A percentile compares a stretch with the other conserved stretches of the same genome.
These are phyloP conservation scores for Acephala macrosclerotiorum DNA, from an alignment of 2,329 filamentous ascomycete species.

Conservation along the genomic window DNA sequence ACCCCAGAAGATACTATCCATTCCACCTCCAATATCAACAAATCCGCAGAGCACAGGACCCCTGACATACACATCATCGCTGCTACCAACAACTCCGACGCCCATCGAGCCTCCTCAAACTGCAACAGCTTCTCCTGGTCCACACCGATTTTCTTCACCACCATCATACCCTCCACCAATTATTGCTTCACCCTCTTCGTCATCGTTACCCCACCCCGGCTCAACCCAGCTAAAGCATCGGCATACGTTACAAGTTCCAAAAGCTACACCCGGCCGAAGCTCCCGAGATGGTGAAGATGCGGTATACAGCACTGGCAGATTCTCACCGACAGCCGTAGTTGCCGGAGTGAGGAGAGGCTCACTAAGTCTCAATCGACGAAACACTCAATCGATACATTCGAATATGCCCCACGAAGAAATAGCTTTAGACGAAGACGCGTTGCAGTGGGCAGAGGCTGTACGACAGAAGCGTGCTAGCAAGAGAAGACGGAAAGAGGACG, in stretches of 20 bases:
- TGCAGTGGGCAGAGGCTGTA: conserved; percentile 91
- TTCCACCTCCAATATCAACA: conserved; percentile 38
- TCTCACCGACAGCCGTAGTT: conserved; percentile 68
- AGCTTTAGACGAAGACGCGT: conserved; percentile 86
- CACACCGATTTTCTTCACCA: conserved; percentile 71
- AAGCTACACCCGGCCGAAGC: conserved; percentile 66
- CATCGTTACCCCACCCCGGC: conserved; percentile 52
- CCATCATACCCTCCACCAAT: conserved; percentile 62
- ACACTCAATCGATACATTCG: conserved; percentile 85
- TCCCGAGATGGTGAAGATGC: conserved; percentile 80
- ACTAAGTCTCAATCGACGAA: conserved; percentile 80
- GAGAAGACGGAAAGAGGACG: conserved; percentile 80
- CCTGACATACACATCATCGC: conserved; percentile 41
- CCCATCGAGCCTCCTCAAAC: conserved; percentile 37
- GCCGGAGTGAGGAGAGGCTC: conserved; percentile 76
- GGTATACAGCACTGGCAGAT: conserved; percentile 75
- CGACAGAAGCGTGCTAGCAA: conserved; percentile 91
- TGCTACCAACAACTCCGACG: conserved; percentile 40
- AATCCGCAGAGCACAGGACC: conserved; percentile 44
- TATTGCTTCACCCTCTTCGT: conserved; percentile 50
- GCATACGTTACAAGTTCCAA: conserved; percentile 89
- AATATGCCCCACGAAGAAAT: conserved; percentile 86
- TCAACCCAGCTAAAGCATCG: conserved; percentile 75
- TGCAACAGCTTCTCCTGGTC: conserved; percentile 44
- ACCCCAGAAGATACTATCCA: conserved; percentile 28